Evolutionary conservation across 1,139 yeast genomes (phyloP), one percentile per base, ranked within the genome.

Genomic region (Zygosaccharomyces pseudobailii): DNA sequence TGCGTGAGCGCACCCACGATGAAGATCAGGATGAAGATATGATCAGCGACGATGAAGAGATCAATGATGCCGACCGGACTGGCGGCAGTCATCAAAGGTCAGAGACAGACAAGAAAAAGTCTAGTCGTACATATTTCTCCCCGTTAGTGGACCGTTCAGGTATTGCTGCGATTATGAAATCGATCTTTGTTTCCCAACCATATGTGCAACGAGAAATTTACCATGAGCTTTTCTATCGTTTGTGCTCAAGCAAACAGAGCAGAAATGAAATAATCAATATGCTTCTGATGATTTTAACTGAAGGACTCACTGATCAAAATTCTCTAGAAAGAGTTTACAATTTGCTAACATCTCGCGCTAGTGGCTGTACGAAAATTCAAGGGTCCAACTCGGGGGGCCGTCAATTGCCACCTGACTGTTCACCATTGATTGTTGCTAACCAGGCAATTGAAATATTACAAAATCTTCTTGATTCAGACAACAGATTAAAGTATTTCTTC

Each of bases 111-210:
- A 62, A 65, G 37, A 63, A 65, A 49, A 50, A 69, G 62, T 39
- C 71, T 69, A 55, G 75, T 69, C 58, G 68, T 70, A 9, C 79
- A 68, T 59, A 62, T 53, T 80, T 78, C 54, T 74, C 85, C 2
- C 88, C 95, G 3, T 67, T 89, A 49, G 74, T 87, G 47, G 97
- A 90, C 57, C 76, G 80, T 46, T 70, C 79, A 9, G 96, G 96
- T 21, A 79, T 87, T 50, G 83, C 94, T 5, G 76, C 95, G 0
- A 60, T 90, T 36, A 66, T 87, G 44, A 76, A 90, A 50, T 72
- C 87, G 36, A 70, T 88, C 6, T 90, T 87, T 66, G 74, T 85
- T 19, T 92, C 95, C 1, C 87, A 84, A 55, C 75, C 84, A 2
- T 77, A 79, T 49, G 73, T 72, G 49, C 84, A 84, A 45, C 71